A percentile compares a stretch with the other conserved stretches of the same genome.
Evolutionary conservation across 305 asterid species (phyloP).

Genomic region (Plantago coronopus): DNA sequence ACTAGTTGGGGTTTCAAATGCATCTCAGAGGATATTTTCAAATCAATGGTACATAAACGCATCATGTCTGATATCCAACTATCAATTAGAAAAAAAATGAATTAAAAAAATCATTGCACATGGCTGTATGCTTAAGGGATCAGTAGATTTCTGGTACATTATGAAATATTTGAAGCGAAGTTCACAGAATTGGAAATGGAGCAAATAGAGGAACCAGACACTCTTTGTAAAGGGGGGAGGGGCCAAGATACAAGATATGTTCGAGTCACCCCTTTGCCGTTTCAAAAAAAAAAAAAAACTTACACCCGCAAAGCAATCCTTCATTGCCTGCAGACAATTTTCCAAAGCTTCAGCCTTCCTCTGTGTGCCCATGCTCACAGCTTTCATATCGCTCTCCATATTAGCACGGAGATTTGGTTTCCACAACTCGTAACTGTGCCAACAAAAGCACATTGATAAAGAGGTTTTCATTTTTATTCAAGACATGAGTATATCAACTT

Average conservation of each 20-base stretch:
- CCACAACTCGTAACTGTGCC: constrained; percentile 82
- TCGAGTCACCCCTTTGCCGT: no score
- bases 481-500: neutral
- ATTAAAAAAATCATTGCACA: constrained; percentile 17
- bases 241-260: constrained; percentile 6
- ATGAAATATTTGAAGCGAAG: constrained; percentile 8
- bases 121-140: constrained; percentile 20
- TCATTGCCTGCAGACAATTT: constrained; percentile 84
- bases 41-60: constrained; percentile 11
- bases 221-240: constrained; percentile 9
- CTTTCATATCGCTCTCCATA: constrained; percentile 94
- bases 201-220: constrained; percentile 11
- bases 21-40: constrained; percentile 13
- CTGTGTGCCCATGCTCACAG: constrained; percentile 77
- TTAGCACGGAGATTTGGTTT: constrained; percentile 90
- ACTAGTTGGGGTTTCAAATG: constrained; percentile 14
- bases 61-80: constrained; percentile 13
- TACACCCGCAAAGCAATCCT: constrained; percentile 87
- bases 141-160: neutral
- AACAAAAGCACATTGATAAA: constrained; percentile 21
- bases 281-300: constrained; percentile 30
- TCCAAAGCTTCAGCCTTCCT: constrained; percentile 79
- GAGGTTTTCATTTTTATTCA: constrained; percentile 10
- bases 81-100: constrained; percentile 14
- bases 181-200: constrained; percentile 15